Conservation (phyloP, 1,284 basidiomycete genomes). For the Sanghuangporus weigelae region DNA sequence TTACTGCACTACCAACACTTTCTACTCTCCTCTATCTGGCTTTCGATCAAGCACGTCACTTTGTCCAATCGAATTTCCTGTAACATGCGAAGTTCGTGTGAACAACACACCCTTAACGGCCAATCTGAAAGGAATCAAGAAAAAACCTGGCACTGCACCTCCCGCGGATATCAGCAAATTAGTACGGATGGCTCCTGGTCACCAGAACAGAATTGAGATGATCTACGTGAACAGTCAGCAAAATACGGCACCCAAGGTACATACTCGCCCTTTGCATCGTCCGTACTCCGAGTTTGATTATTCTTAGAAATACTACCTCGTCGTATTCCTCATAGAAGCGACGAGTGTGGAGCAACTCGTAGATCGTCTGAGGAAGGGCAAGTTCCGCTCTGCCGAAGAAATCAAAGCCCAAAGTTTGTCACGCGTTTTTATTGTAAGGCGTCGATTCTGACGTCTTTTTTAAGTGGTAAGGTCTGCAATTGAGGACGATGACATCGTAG, state of each 20-base stretch:
- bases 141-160: slow-evolving; percentile 93
- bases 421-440: not conserved
- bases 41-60: slow-evolving; percentile 47
- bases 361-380: slow-evolving; percentile 58
- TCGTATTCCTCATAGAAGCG: slow-evolving; percentile 77
- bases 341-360: slow-evolving; percentile 65
- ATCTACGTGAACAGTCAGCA: slow-evolving; percentile 87
- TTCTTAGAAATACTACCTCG: slow-evolving; percentile 77
- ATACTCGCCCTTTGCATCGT: not conserved
- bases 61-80: slow-evolving; percentile 87
- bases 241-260: slow-evolving; percentile 30
- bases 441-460: slow-evolving; percentile 11
- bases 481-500: slow-evolving; percentile 85
- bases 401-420: slow-evolving; percentile 61
- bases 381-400: slow-evolving; percentile 61
- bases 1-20: slow-evolving; percentile 90
- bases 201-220: slow-evolving; percentile 73
- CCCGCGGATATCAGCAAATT: slow-evolving; percentile 78
- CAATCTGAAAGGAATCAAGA: slow-evolving; percentile 89
- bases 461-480: slow-evolving; percentile 56
- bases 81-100: slow-evolving; percentile 86
- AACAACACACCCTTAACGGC: slow-evolving; percentile 68
- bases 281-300: not conserved
- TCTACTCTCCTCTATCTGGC: slow-evolving; percentile 51
- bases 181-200: slow-evolving; percentile 40